A percentile compares a stretch with the other conserved stretches of the same genome.
These are phyloP conservation scores for Beauveria sp. DNA, from an alignment of 2,329 filamentous ascomycete species.

Conservation along the genomic window DNA sequence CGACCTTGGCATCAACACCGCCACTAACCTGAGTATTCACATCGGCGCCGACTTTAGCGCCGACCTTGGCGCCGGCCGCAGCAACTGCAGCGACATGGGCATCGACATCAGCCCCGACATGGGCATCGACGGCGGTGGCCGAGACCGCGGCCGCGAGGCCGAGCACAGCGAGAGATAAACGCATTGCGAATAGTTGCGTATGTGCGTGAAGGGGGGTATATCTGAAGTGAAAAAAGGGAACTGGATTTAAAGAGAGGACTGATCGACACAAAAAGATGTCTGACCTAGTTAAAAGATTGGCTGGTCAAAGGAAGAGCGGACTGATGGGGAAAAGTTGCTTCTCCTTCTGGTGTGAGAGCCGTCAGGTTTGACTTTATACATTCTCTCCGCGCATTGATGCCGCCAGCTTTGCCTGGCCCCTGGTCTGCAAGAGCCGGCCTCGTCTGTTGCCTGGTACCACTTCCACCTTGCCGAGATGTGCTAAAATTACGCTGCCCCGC, in stretches of 20 bases:
- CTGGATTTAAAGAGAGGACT: neutral
- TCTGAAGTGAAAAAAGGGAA: neutral
- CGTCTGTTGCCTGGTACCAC: too few relatives aligned
- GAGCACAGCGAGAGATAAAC: slow-evolving; percentile 6
- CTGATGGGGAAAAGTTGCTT: neutral
- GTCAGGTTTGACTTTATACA: neutral
- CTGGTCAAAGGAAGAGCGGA: neutral
- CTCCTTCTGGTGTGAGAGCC: neutral
- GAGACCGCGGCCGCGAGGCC: slow-evolving; percentile 7
- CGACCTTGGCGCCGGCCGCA: slow-evolving; percentile 10
- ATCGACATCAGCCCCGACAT: slow-evolving; percentile 7
- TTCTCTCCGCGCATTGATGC: neutral
- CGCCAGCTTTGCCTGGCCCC: too few relatives aligned
- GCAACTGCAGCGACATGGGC: slow-evolving; percentile 15
- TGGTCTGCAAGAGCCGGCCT: too few relatives aligned
- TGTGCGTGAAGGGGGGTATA: neutral
- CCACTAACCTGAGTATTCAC: slow-evolving; percentile 15
- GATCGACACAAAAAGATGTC: slow-evolving; percentile 1
- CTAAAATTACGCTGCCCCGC: too few relatives aligned
- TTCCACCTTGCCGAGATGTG: too few relatives aligned
- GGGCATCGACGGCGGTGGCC: neutral
- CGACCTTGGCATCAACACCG: neutral
- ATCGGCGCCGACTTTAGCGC: slow-evolving; percentile 20
- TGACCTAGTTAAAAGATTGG: neutral
- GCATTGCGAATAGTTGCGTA: neutral